Evolutionary conservation across 306 rosid species (phyloP).

Genomic region (Coriaria nepalensis): DNA sequence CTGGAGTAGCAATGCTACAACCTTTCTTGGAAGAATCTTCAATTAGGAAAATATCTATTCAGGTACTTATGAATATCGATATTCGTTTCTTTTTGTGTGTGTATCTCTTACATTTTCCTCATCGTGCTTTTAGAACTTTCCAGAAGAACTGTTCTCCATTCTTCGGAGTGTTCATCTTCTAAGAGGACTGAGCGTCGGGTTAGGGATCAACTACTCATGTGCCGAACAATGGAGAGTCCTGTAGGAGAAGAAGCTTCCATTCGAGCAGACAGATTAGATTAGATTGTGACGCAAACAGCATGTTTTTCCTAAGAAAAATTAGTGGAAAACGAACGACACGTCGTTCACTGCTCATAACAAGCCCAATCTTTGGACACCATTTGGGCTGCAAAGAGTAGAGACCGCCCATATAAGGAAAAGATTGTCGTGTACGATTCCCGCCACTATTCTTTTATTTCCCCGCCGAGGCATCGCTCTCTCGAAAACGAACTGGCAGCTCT

Average conservation of each 20-base stretch:
- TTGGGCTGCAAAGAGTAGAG: background rate
- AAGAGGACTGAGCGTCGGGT: slow-evolving; percentile 94
- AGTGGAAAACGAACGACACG: no score
- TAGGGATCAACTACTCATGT: slow-evolving; percentile 89
- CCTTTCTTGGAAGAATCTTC: slow-evolving; percentile 90
- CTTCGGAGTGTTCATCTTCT: slow-evolving; percentile 85
- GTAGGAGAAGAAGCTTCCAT: slow-evolving; percentile 79
- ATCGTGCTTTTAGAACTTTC: slow-evolving; percentile 48
- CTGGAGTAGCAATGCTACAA: slow-evolving; percentile 75
- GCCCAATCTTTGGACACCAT: slow-evolving; percentile 3
- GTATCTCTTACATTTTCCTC: background rate
- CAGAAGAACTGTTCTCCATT: slow-evolving; percentile 89
- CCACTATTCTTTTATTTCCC: slow-evolving; percentile 18
- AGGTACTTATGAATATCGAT: slow-evolving; percentile 26
- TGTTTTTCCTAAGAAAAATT: no score
- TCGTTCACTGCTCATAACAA: background rate
- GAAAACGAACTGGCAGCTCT: no score
- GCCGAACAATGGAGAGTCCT: slow-evolving; percentile 95
- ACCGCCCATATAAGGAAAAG: no score
- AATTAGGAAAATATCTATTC: slow-evolving; percentile 70
- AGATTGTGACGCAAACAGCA: no score
- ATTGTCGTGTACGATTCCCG: slow-evolving; percentile 37
- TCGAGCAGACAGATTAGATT: slow-evolving; percentile 60
- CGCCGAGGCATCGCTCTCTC: slow-evolving; percentile 17
- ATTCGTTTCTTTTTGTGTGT: background rate